phyloP scores from a whole-genome alignment of 345 rosid genomes.

The Clarkia xantiana region DNA sequence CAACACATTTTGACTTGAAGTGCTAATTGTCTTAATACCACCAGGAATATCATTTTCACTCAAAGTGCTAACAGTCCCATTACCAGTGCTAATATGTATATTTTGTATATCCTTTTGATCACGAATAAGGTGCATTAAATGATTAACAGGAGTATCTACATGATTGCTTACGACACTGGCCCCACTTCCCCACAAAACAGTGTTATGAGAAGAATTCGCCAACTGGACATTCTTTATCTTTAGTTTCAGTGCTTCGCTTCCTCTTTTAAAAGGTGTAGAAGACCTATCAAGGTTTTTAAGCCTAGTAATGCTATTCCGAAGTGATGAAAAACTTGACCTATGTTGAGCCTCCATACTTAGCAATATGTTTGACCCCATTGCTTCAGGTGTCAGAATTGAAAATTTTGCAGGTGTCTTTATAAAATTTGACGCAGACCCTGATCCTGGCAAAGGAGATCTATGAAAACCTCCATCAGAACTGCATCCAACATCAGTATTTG shows the following conservation, averaged over 20 bases:
- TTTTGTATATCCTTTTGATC: conserved; percentile 14
- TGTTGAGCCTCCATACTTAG: conserved; percentile 27
- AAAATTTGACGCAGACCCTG: conserved; percentile 21
- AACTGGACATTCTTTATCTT: conserved; percentile 24
- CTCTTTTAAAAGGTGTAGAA: conserved; percentile 27
- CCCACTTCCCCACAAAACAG: conserved; percentile 16
- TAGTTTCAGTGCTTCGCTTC: conserved; percentile 34
- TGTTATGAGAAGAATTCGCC: conserved; percentile 18
- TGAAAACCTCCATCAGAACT: background rate
- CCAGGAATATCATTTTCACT: background rate
- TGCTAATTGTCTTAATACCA: background rate
- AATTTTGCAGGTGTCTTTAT: conserved; percentile 15
- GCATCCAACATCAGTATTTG: conserved; percentile 5
- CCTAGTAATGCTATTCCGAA: conserved; percentile 29
- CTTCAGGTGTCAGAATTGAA: conserved; percentile 46
- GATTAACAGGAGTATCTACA: conserved; percentile 17
- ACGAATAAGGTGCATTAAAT: conserved; percentile 21
- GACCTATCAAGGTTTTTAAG: conserved; percentile 29
- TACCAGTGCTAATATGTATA: conserved; percentile 3
- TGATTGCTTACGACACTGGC: conserved; percentile 6
- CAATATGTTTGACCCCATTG: conserved; percentile 25
- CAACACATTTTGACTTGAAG: background rate
- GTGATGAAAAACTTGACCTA: conserved; percentile 22
- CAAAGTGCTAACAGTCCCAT: conserved; percentile 7
- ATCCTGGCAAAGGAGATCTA: conserved; percentile 15